phyloP scores from a whole-genome alignment of 176 grass and related monocot species.

The maize (Zea mays) region Zm-B73-REFERENCE-NAM-5.0 NC_050103.1:168158501-168159000 shows the following conservation, averaged over 20 bases:
- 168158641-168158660: slow-evolving; percentile 80
- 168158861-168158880: slow-evolving; percentile 83
- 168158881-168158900: slow-evolving; percentile 97
- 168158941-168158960: slow-evolving; percentile 99
- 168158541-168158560: not conserved
- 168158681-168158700: slow-evolving; percentile 92
- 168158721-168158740: slow-evolving; percentile 89
- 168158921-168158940: slow-evolving; percentile 96
- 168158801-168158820: slow-evolving; percentile 95
- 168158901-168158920: slow-evolving; percentile 94
- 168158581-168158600: slow-evolving; percentile 3
- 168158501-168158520: not conserved
- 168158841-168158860: slow-evolving; percentile 83
- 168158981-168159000: slow-evolving; percentile 91
- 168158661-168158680: slow-evolving; percentile 63
- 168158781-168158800: slow-evolving; percentile 97
- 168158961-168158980: slow-evolving; percentile 85
- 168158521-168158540: not conserved
- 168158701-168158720: slow-evolving; percentile 88
- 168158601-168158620: not conserved
- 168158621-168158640: slow-evolving; percentile 18
- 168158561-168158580: not conserved
- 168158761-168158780: slow-evolving; percentile 76
- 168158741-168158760: slow-evolving; percentile 84
- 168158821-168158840: slow-evolving; percentile 87